Conservation (phyloP, 2,329 filamentous ascomycete species). For the Blastomyces silverae region DNA sequence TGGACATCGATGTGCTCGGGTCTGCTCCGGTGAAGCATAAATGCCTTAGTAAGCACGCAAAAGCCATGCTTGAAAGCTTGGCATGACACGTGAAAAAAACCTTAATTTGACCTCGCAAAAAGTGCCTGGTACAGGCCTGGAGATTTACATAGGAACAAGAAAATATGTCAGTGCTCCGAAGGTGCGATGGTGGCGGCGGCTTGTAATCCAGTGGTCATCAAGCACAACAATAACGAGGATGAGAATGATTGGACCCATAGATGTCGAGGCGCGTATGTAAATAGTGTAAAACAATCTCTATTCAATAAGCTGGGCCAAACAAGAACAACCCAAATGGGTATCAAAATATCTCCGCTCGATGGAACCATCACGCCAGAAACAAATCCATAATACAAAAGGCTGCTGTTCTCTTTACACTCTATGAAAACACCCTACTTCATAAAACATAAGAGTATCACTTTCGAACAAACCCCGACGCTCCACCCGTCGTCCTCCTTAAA, state of each 20-base stretch:
- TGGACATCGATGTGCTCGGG: too few relatives aligned
- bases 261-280: too few relatives aligned
- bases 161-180: too few relatives aligned
- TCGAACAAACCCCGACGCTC: conserved; percentile 33
- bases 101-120: not conserved
- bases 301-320: not conserved
- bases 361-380: not conserved
- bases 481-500: conserved; percentile 34
- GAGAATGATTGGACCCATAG: too few relatives aligned
- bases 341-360: not conserved
- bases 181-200: too few relatives aligned
- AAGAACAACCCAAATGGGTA: not conserved
- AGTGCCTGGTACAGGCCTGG: not conserved
- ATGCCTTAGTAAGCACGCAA: too few relatives aligned
- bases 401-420: not conserved
- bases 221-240: too few relatives aligned
- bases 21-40: too few relatives aligned
- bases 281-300: too few relatives aligned
- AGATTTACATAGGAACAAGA: too few relatives aligned
- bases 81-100: not conserved
- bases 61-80: not conserved
- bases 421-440: not conserved
- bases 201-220: too few relatives aligned
- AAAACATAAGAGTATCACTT: not conserved
- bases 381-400: not conserved